These are phyloP conservation scores for Penicillium tannophilum DNA, from an alignment of 495 filamentous ascomycete genomes.

Conservation along the genomic window DNA sequence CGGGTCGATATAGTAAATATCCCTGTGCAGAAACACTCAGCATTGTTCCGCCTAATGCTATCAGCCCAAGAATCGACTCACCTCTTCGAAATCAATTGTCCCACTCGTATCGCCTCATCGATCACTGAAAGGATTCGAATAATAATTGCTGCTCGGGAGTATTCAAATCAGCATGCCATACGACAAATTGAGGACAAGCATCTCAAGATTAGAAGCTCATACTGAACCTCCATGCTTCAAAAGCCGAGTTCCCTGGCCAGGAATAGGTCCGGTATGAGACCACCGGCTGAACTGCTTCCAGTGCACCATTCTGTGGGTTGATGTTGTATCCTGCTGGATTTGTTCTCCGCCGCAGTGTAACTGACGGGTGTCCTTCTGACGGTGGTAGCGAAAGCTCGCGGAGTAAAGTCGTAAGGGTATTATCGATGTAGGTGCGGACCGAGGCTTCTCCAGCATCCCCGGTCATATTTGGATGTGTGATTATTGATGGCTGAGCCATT, in stretches of 20 bases:
- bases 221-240: constrained; percentile 73
- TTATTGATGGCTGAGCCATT: constrained; percentile 11
- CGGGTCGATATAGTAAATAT: constrained; percentile 88
- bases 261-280: constrained; percentile 34
- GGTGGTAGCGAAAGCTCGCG: constrained; percentile 27
- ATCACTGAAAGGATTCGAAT: constrained; percentile 71
- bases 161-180: not conserved
- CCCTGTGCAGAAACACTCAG: constrained; percentile 50
- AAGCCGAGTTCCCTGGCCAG: constrained; percentile 60
- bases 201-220: constrained; percentile 12
- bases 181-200: not conserved
- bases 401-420: constrained; percentile 29
- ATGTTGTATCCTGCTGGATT: constrained; percentile 26
- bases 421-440: constrained; percentile 39
- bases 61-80: constrained; percentile 27
- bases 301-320: constrained; percentile 31
- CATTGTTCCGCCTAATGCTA: not conserved
- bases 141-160: constrained; percentile 49
- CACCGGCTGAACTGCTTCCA: constrained; percentile 24
- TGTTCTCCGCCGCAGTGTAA: constrained; percentile 36
- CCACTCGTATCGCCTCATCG: constrained; percentile 64
- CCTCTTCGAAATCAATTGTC: constrained; percentile 77
- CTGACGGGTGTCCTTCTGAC: constrained; percentile 31
- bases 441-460: constrained; percentile 1
- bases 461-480: not conserved